Evolutionary conservation across 2,329 filamentous ascomycete species (phyloP).

Genomic region (Diaporthe citriasiana): DNA sequence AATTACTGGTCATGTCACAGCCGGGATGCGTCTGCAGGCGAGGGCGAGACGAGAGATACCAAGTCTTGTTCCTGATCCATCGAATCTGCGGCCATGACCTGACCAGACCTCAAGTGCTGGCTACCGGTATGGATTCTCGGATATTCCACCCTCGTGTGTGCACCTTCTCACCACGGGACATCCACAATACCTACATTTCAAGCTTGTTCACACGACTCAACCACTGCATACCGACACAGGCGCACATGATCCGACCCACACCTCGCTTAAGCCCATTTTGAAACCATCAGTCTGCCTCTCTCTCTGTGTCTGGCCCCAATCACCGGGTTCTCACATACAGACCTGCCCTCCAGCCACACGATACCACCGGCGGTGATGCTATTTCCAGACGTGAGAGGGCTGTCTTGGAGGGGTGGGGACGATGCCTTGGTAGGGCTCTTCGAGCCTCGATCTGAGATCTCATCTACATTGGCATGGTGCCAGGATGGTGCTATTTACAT

Average conservation of each 20-base stretch:
- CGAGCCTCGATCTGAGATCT: conserved; percentile 8
- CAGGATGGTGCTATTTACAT: conserved; percentile 23
- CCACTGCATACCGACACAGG: not conserved
- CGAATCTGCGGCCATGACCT: not conserved
- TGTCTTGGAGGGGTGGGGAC: conserved; percentile 8
- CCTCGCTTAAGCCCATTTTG: not conserved
- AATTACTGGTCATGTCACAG: conserved; percentile 16
- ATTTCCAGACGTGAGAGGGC: not conserved
- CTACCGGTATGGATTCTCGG: not conserved
- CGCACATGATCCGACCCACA: not conserved
- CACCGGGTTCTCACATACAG: not conserved
- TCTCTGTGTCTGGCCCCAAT: not conserved
- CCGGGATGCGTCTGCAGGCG: not conserved
- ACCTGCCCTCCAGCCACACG: not conserved
- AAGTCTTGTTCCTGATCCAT: not conserved
- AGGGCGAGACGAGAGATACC: not conserved
- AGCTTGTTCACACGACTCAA: not conserved
- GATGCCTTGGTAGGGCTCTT: not conserved
- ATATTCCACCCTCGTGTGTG: conserved; percentile 8
- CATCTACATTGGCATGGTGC: conserved; percentile 1
- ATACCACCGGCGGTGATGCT: not conserved
- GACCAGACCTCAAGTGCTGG: not conserved
- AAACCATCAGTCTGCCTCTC: not conserved
- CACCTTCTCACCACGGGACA: not conserved
- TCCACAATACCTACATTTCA: too few relatives aligned